Percentiles rank a stretch among this genome's conserved stretches.
These are phyloP conservation scores for Platanthera guangdongensis DNA, from an alignment of 106 monocot genomes.

Conservation along the genomic window DNA sequence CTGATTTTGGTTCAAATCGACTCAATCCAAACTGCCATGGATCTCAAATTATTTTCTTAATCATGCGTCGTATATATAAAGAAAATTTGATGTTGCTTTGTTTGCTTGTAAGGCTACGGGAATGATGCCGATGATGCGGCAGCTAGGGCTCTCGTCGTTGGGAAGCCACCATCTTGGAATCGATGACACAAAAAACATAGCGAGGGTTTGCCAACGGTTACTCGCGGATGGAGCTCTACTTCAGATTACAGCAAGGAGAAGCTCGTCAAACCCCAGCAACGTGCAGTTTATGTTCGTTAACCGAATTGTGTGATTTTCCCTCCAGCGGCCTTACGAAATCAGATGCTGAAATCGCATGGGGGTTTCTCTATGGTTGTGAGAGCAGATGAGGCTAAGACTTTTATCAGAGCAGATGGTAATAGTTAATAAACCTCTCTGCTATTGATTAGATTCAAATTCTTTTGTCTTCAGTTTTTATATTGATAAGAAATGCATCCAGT, in stretches of 20 bases:
- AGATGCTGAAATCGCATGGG: neutral
- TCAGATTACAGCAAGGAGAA: constrained; percentile 73
- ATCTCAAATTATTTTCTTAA: too few relatives aligned
- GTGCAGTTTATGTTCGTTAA: constrained; percentile 75
- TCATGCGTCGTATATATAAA: neutral
- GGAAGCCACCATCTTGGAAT: constrained; percentile 97
- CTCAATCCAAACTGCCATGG: too few relatives aligned
- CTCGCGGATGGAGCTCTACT: constrained; percentile 65
- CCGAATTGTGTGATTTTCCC: constrained; percentile 44
- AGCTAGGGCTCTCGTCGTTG: constrained; percentile 49
- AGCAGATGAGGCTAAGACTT: too few relatives aligned
- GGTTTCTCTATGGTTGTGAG: too few relatives aligned
- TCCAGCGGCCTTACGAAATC: neutral
- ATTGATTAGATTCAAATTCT: too few relatives aligned
- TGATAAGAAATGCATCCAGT: too few relatives aligned
- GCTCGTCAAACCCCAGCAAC: constrained; percentile 15
- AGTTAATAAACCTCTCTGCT: too few relatives aligned
- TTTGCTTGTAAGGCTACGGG: constrained; percentile 60
- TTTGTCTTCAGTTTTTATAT: too few relatives aligned
- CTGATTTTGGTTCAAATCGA: too few relatives aligned
- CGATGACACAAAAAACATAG: constrained; percentile 84
- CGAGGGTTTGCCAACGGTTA: constrained; percentile 65
- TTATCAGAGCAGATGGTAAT: too few relatives aligned
- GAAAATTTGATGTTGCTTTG: neutral
- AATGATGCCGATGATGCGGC: constrained; percentile 90